Evolutionary conservation across 768 basidiomycete species (phyloP), one percentile per base, ranked within the genome.

Genomic region (Calocybe indica): DNA sequence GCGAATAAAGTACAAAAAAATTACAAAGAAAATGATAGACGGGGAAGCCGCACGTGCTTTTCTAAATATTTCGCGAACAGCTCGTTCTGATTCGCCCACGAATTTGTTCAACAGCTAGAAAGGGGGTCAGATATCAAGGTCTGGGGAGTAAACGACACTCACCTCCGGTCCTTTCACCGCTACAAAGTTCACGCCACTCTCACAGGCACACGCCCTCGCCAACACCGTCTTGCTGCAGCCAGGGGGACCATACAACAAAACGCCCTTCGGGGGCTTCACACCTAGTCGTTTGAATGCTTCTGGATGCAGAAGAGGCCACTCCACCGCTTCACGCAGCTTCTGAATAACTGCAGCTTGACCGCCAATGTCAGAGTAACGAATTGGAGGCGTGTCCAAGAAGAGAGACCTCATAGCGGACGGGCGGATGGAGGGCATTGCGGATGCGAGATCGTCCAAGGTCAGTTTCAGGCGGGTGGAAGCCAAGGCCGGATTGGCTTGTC

Each of bases 151-250:
- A 47, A 30, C 45, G 37, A 37, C 32, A 55, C 78, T 54, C 54
- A 89, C 95, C 79, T 99, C 96, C 1, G 96, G 93, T 0, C 96
- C 96, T 65, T 96, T 96, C 31, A 99, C 91, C 15, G 95, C 92
- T 37, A 99, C 78, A 62, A 97, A 97, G 63, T 97, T 97, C 48
- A 97, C 80, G 3, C 92, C 93, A 55, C 90, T 90, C 65, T 96
- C 94, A 29, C 83, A 88, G 11, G 94, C 94, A 61, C 92, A 84
- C 2, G 95, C 94, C 48, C 91, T 82, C 1, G 90, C 95, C 11
- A 92, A 79, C 37, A 98, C 73, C 1, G 95, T 98, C 68, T 98
- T 98, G 57, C 91, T 92, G 58, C 94, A 96, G n/a, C 94, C 94
- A 4, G 94, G 95, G 3, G 94, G 94, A 4, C 94, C 94, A 64